Evolutionary conservation across 345 rosid genomes (phyloP).

Genomic region (Eutrema yunnanense): DNA sequence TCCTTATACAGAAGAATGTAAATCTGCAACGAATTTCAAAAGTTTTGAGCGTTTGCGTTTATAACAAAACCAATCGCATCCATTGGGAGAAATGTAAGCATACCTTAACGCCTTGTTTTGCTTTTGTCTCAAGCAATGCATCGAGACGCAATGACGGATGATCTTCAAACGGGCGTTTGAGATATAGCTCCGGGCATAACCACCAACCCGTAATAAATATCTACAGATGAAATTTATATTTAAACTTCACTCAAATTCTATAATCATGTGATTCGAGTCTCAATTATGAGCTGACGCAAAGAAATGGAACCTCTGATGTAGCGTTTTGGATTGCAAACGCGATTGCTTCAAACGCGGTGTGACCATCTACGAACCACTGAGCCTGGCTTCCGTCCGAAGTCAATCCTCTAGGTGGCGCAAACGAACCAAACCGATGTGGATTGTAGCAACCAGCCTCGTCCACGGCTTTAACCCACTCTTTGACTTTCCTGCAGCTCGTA

Average conservation of each 20-base stretch:
- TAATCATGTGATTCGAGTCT: neutral
- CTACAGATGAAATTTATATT: slow-evolving; percentile 31
- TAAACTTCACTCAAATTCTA: neutral
- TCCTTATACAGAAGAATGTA: slow-evolving; percentile 90
- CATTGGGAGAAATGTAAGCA: neutral
- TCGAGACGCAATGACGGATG: slow-evolving; percentile 63
- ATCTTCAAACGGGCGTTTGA: slow-evolving; percentile 76
- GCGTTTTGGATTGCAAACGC: slow-evolving; percentile 78
- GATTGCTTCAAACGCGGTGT: slow-evolving; percentile 88
- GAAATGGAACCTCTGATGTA: slow-evolving; percentile 62
- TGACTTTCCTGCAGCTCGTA: slow-evolving; percentile 52
- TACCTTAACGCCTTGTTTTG: slow-evolving; percentile 89
- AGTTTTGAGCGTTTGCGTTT: neutral
- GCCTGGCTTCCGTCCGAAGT: slow-evolving; percentile 82
- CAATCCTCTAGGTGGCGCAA: slow-evolving; percentile 77
- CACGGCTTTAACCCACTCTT: slow-evolving; percentile 73
- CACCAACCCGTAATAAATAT: slow-evolving; percentile 97
- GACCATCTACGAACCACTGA: slow-evolving; percentile 89
- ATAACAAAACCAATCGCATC: neutral
- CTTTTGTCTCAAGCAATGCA: slow-evolving; percentile 73
- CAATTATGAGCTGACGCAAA: neutral
- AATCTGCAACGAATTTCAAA: slow-evolving; percentile 43
- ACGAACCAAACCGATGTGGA: slow-evolving; percentile 79
- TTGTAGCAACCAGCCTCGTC: slow-evolving; percentile 67
- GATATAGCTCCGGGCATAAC: slow-evolving; percentile 91